Conservation (phyloP, 805 yeast genomes). For the Yarrowia divulgata region DNA sequence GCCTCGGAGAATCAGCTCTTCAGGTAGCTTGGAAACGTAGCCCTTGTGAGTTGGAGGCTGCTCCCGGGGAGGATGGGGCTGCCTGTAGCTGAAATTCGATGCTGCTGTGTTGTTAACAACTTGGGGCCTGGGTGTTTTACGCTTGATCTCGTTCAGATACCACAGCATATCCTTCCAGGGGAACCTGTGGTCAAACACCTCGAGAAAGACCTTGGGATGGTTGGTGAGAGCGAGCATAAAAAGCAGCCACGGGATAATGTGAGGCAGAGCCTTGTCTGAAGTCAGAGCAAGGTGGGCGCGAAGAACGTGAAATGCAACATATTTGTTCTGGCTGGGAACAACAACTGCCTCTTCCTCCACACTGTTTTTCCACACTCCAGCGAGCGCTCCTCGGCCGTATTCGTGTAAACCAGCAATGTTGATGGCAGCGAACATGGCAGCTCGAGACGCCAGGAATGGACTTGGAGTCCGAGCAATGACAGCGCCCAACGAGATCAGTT, state of each 20-base stretch:
- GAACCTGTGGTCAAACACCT: constrained; percentile 33
- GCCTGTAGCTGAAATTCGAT: background rate
- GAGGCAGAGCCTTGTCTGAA: constrained; percentile 28
- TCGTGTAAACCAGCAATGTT: constrained; percentile 29
- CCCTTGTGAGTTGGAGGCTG: background rate
- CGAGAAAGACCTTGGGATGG: constrained; percentile 6
- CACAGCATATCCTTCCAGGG: constrained; percentile 38
- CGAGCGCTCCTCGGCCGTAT: constrained; percentile 29
- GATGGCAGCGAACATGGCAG: constrained; percentile 33
- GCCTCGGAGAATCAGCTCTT: constrained; percentile 27
- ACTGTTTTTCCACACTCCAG: constrained; percentile 5
- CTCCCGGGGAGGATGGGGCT: constrained; percentile 11
- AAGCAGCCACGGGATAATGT: constrained; percentile 22
- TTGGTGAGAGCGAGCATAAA: constrained; percentile 30
- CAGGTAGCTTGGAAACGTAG: constrained; percentile 33
- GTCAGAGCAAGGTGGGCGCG: constrained; percentile 37
- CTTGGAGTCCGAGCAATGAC: constrained; percentile 34
- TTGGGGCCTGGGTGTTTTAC: background rate
- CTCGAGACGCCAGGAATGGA: constrained; percentile 30
- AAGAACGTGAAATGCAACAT: constrained; percentile 34
- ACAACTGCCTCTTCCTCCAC: background rate
- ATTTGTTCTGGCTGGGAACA: constrained; percentile 19
- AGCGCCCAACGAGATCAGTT: constrained; percentile 18
- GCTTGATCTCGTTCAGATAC: constrained; percentile 19
- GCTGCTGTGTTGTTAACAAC: background rate